Evolutionary conservation across 176 grass and related monocot genomes (phyloP).

Genomic region (Puccinellia tenuiflora): DNA sequence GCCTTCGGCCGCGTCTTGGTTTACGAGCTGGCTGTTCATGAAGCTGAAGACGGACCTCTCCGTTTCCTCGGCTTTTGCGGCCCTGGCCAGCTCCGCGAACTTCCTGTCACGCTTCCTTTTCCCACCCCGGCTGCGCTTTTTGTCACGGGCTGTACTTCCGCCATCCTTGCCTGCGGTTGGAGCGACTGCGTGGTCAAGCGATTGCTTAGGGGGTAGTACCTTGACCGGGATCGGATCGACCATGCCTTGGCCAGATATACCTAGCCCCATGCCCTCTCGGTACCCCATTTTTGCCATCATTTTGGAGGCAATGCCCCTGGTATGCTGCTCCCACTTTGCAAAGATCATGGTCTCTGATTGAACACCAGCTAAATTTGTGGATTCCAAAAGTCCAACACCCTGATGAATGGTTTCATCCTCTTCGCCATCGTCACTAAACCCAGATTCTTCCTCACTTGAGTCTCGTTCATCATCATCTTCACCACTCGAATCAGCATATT

Average conservation of each 20-base stretch:
- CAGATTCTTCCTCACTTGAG: constrained; percentile 40
- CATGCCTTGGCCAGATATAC: constrained; percentile 81
- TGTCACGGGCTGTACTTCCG: constrained; percentile 16
- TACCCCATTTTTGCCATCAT: constrained; percentile 99
- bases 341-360: constrained; percentile 81
- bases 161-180: constrained; percentile 12
- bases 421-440: constrained; percentile 44
- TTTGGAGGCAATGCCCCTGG: constrained; percentile 86
- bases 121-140: constrained; percentile 69
- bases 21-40: constrained; percentile 69
- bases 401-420: constrained; percentile 46
- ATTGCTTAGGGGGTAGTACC: constrained; percentile 76
- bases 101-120: constrained; percentile 73
- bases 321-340: constrained; percentile 94
- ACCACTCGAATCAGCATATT: constrained; percentile 55
- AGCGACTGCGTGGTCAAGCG: constrained; percentile 69
- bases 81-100: constrained; percentile 58
- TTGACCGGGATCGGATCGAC: constrained; percentile 82
- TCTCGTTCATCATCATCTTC: constrained; percentile 48
- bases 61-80: constrained; percentile 63
- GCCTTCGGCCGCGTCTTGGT: constrained; percentile 34
- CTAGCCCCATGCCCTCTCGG: constrained; percentile 84
- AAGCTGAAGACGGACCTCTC: constrained; percentile 70
- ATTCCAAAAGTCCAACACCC: constrained; percentile 67
- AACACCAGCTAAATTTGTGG: constrained; percentile 55